These are phyloP conservation scores for Exobasidium rhododendri DNA, from an alignment of 1,284 basidiomycete species.

Conservation along the genomic window DNA sequence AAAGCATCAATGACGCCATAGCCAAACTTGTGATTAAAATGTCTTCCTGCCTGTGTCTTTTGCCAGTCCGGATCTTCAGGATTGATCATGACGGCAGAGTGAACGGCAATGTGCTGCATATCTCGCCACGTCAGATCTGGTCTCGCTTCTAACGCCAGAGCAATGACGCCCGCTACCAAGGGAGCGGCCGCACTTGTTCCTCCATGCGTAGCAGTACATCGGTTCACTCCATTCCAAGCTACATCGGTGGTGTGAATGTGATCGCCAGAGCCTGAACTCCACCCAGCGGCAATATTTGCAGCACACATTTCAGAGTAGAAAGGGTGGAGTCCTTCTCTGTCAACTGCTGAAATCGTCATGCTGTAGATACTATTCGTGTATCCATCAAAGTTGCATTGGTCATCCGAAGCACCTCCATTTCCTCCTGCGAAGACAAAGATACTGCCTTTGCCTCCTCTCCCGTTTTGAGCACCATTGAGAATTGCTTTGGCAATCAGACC, in stretches of 20 bases:
- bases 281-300: constrained; percentile 93
- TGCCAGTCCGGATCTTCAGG: constrained; percentile 93
- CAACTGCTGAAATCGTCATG: constrained; percentile 89
- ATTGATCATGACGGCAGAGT: constrained; percentile 76
- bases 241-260: constrained; percentile 81
- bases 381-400: constrained; percentile 99
- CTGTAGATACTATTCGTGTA: constrained; percentile 98
- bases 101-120: constrained; percentile 83
- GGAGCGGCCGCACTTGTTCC: constrained; percentile 98
- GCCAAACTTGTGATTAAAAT: constrained; percentile 96
- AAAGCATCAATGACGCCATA: constrained; percentile 86
- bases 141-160: constrained; percentile 45
- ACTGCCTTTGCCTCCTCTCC: constrained; percentile 83
- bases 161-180: constrained; percentile 62
- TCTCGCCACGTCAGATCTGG: constrained; percentile 97
- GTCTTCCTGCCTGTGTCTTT: constrained; percentile 70
- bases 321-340: constrained; percentile 86
- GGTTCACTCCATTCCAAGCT: constrained; percentile 64
- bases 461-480: constrained; percentile 88
- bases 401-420: constrained; percentile 84
- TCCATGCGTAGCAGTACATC: constrained; percentile 80
- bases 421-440: constrained; percentile 97
- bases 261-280: constrained; percentile 90
- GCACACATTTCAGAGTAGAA: constrained; percentile 96
- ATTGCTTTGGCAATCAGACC: constrained; percentile 91